Evolutionary conservation across 352 stramenopile species (phyloP).

Genomic region (Phytophthora pseudosyringae): DNA sequence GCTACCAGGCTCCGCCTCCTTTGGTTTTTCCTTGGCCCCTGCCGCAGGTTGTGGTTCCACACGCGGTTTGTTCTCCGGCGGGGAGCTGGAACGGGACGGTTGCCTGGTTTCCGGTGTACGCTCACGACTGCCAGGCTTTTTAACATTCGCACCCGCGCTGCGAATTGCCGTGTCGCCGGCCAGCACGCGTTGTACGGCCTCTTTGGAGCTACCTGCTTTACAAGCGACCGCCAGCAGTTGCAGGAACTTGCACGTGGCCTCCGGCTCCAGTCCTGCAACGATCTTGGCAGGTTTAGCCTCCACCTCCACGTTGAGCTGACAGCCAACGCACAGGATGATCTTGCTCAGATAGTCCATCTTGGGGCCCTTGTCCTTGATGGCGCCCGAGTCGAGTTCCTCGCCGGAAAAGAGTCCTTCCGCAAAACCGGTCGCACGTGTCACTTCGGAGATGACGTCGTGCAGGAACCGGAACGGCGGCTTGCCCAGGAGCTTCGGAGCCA

Average conservation of each 20-base stretch:
- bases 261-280: conserved; percentile 92
- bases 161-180: conserved; percentile 58
- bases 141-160: conserved; percentile 34
- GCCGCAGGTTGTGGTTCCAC: conserved; percentile 16
- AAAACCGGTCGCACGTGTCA: conserved; percentile 85
- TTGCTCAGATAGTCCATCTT: conserved; percentile 93
- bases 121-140: conserved; percentile 57
- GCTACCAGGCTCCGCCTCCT: conserved; percentile 41
- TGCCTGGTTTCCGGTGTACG: conserved; percentile 60
- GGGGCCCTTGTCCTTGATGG: conserved; percentile 93
- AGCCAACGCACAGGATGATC: conserved; percentile 91
- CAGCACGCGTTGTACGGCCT: conserved; percentile 78
- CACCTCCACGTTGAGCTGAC: conserved; percentile 86
- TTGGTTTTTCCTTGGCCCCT: conserved; percentile 48
- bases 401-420: conserved; percentile 82
- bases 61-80: conserved; percentile 60
- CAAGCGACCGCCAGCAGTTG: conserved; percentile 90
- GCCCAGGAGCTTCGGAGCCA: conserved; percentile 80
- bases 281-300: conserved; percentile 89
- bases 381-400: conserved; percentile 90
- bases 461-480: conserved; percentile 91
- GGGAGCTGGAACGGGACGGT: conserved; percentile 61
- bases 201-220: conserved; percentile 62
- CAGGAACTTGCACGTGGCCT: conserved; percentile 95
- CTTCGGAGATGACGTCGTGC: conserved; percentile 84